Base-by-base conservation (phyloP, 768 basidiomycete species). In the Tylopilus subfusipes region DNA sequence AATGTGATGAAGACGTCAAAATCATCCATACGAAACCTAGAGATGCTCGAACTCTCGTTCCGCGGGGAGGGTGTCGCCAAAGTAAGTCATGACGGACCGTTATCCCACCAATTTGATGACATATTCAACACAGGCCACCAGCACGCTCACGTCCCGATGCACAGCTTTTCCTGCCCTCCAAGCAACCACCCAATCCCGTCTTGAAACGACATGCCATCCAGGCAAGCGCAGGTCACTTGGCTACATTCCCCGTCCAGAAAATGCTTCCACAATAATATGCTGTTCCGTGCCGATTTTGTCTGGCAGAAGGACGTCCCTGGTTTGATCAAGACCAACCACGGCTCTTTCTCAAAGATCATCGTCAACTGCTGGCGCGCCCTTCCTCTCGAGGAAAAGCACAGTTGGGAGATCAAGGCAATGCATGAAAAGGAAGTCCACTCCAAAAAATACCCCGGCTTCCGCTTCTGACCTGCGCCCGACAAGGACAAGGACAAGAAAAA, bases 31-130 rank as follows among this genome's bases (percentile, higher is more conserved):
- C 82, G 90, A 55, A 99, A 99, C 70, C 77, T 93, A 39, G 97
- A 99, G 68, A 90, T 87, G 10, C 76, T 99, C 40, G 78, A 89
- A 50, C 78, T 99, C 50, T 94, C 92, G 21, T 97, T 99, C 77
- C 83, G 93, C 11, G 90, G 93, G 30, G 97, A 98, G 70, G 85
- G 94, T 42, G 89, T 97, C 43, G 97, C 96, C 27, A 98, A 98
- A 79, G 95, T 91, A 54, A 53, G 76, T 66, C n/a, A 4, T 30
- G 31, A 49, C 33, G 18, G 3, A 25, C 22, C 34, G 18, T 40
- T 34, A n/a, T 11, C 5, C 34, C 27, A 42, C 2, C 36, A 0
- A 42, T 34, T 49, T 19, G 39, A 54, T 29, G 10, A 30, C 11
- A 50, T n/a, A 46, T 50, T 30, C 34, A 36, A 57, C 54, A 54